phyloP scores from a whole-genome alignment of 768 basidiomycete species.

The Pleurotus citrinopileatus region DNA sequence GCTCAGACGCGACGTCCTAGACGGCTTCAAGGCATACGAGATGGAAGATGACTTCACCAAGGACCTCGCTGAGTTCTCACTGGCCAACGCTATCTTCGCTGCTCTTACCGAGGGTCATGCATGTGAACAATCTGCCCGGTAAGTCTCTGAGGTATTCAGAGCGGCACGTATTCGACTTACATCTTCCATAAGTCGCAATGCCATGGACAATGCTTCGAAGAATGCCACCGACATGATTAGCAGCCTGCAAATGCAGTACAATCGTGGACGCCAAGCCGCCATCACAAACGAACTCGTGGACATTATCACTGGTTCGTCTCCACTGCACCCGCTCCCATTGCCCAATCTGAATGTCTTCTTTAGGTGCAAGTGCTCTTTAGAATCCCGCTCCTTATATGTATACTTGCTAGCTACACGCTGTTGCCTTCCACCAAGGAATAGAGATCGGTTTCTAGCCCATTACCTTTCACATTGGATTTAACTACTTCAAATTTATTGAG shows the following conservation, averaged over 20 bases:
- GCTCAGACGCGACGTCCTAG: constrained; percentile 30
- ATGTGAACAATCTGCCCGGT: constrained; percentile 92
- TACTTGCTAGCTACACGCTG: background rate
- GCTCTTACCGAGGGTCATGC: constrained; percentile 94
- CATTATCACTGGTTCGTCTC: constrained; percentile 77
- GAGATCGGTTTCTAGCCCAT: background rate
- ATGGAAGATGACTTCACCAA: constrained; percentile 95
- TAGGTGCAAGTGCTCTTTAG: constrained; percentile 51
- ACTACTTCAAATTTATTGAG: no score
- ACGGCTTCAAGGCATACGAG: constrained; percentile 93
- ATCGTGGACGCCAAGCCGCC: constrained; percentile 96
- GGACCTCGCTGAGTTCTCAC: constrained; percentile 91
- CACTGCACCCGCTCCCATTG: background rate
- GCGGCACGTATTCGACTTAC: background rate
- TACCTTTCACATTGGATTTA: no score
- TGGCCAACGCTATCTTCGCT: constrained; percentile 95
- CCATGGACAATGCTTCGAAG: constrained; percentile 99
- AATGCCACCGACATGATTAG: constrained; percentile 95
- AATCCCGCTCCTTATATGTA: background rate
- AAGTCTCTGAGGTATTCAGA: constrained; percentile 17
- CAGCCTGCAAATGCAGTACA: constrained; percentile 89
- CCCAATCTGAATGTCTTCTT: background rate
- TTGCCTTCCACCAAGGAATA: constrained; percentile 11
- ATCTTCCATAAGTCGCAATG: constrained; percentile 68
- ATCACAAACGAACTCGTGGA: constrained; percentile 96